These are phyloP conservation scores for Coemansia sp. DNA, from an alignment of 192 early-diverging fungal species.

Conservation along the genomic window DNA sequence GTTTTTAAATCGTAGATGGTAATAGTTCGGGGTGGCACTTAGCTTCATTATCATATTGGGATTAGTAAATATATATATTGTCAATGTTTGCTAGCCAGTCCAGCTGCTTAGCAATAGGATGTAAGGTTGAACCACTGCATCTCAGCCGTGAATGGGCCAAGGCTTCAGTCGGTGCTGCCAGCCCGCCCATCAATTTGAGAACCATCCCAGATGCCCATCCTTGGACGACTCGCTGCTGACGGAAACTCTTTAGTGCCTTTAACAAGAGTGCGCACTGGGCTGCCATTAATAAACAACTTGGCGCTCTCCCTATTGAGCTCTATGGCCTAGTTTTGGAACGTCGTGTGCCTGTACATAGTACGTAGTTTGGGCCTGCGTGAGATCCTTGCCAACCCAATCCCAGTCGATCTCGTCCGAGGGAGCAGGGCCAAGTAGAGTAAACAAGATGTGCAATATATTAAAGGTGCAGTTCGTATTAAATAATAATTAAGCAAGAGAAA, in stretches of 20 bases:
- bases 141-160: slow-evolving; percentile 37
- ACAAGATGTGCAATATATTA: too few relatives aligned
- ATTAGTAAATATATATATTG: neutral
- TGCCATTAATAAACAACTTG: slow-evolving; percentile 61
- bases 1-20: neutral
- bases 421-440: slow-evolving; percentile 40
- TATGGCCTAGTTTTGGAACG: slow-evolving; percentile 61
- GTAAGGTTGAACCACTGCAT: slow-evolving; percentile 39
- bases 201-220: slow-evolving; percentile 58
- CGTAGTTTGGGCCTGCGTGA: slow-evolving; percentile 53
- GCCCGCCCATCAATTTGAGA: slow-evolving; percentile 49
- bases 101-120: slow-evolving; percentile 29
- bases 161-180: slow-evolving; percentile 45
- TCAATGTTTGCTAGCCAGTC: neutral
- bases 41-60: neutral
- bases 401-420: slow-evolving; percentile 65
- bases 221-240: slow-evolving; percentile 20
- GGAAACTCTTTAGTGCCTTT: slow-evolving; percentile 29
- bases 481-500: too few relatives aligned
- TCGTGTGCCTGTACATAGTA: slow-evolving; percentile 55
- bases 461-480: too few relatives aligned
- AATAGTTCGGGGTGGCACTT: neutral
- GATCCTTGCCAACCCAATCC: slow-evolving; percentile 65
- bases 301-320: slow-evolving; percentile 59
- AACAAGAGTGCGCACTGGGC: slow-evolving; percentile 10